phyloP scores from a whole-genome alignment of 108 stramenopile genomes.

The Skeletonema marinoi region DNA sequence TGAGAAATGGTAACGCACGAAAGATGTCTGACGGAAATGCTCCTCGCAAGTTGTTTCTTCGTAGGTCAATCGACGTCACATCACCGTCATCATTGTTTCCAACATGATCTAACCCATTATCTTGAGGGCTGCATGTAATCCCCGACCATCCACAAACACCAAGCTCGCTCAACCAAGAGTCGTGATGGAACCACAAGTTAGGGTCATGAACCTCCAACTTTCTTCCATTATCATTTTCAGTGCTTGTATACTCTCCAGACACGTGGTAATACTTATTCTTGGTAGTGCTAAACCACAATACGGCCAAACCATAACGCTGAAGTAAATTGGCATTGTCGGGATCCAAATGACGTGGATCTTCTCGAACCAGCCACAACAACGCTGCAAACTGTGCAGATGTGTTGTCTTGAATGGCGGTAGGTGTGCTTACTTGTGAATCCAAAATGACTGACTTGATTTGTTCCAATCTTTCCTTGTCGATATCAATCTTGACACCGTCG shows the following conservation, averaged over 20 bases:
- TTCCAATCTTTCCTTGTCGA: constrained; percentile 29
- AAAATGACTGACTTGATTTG: constrained; percentile 14
- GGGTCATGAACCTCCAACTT: background rate
- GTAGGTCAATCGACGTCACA: constrained; percentile 28
- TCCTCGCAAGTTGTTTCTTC: constrained; percentile 38
- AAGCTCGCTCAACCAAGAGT: constrained; percentile 26
- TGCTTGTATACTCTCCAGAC: constrained; percentile 10
- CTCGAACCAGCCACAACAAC: constrained; percentile 38
- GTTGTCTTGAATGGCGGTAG: constrained; percentile 20
- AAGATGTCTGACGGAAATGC: constrained; percentile 37
- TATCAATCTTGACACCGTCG: background rate
- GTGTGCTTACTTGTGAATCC: constrained; percentile 4
- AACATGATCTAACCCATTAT: constrained; percentile 6
- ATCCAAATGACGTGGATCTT: constrained; percentile 42
- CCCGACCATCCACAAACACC: constrained; percentile 48
- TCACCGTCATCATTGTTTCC: constrained; percentile 33
- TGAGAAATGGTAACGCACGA: constrained; percentile 32
- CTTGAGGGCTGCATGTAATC: constrained; percentile 19
- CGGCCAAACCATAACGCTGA: constrained; percentile 43
- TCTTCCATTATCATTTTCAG: background rate
- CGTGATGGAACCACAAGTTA: constrained; percentile 24
- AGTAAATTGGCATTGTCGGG: constrained; percentile 21
- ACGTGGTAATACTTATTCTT: constrained; percentile 36
- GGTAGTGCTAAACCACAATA: constrained; percentile 43
- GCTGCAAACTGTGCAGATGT: constrained; percentile 41